phyloP scores from a whole-genome alignment of 768 basidiomycete species.

The Naganishia onofrii region DNA sequence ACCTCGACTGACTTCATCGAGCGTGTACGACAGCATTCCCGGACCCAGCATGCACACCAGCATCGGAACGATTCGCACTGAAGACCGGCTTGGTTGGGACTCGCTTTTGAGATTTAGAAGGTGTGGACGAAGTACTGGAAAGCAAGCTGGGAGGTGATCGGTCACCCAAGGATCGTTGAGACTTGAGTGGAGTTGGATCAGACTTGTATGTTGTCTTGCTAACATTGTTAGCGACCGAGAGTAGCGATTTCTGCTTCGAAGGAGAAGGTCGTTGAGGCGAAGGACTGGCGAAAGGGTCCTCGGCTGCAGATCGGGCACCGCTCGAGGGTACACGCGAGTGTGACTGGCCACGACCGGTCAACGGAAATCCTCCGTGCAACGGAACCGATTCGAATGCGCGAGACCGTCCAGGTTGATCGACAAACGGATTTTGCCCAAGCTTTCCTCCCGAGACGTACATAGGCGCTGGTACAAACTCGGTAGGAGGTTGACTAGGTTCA shows the following conservation, averaged over 20 bases:
- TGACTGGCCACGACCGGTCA: not conserved
- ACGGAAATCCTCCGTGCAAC: not conserved
- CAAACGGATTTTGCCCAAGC: not conserved
- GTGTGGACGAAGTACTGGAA: not conserved
- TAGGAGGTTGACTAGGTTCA: not conserved
- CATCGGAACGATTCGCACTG: not conserved
- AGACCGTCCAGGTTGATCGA: not conserved
- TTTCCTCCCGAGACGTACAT: not conserved
- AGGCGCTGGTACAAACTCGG: not conserved
- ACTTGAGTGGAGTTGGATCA: not conserved
- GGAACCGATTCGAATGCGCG: not conserved
- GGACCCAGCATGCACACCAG: not conserved
- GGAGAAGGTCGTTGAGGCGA: conserved; percentile 10
- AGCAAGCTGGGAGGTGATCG: not conserved
- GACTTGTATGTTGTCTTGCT: conserved; percentile 6
- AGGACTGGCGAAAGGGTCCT: not conserved
- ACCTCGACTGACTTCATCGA: not conserved
- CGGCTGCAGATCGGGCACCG: not conserved
- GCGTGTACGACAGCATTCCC: not conserved
- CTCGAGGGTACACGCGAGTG: not conserved
- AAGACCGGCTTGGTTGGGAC: not conserved
- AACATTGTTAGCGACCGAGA: not conserved
- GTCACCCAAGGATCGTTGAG: not conserved
- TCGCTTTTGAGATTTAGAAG: not conserved
- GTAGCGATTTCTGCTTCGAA: not conserved